phyloP scores from a whole-genome alignment of 768 basidiomycete species.

The Mycena rosella region DNA sequence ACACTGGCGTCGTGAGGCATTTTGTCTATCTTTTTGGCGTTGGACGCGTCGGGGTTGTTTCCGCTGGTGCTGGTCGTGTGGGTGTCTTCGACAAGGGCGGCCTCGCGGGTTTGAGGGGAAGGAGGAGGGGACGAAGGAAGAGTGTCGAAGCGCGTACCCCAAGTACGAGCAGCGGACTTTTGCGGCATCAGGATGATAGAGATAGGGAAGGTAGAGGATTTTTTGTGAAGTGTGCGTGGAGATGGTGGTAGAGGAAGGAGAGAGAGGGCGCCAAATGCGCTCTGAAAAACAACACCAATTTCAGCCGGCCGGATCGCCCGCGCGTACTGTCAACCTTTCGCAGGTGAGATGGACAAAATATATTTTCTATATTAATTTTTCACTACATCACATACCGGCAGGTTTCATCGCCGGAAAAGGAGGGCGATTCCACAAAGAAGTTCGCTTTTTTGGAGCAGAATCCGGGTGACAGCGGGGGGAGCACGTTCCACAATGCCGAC shows the following conservation, averaged over 20 bases:
- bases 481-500: constrained; percentile 63
- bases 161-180: constrained; percentile 60
- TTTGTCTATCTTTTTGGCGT: constrained; percentile 57
- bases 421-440: neutral
- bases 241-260: constrained; percentile 38
- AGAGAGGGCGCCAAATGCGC: constrained; percentile 27
- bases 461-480: constrained; percentile 41
- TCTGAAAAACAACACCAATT: constrained; percentile 14
- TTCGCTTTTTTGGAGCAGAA: neutral
- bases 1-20: constrained; percentile 83
- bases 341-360: neutral
- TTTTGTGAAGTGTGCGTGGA: constrained; percentile 35
- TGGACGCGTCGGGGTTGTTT: constrained; percentile 39
- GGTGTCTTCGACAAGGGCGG: constrained; percentile 35
- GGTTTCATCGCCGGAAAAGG: constrained; percentile 23
- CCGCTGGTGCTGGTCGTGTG: constrained; percentile 34
- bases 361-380: constrained; percentile 14
- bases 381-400: constrained; percentile 22
- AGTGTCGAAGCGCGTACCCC: constrained; percentile 82
- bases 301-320: constrained; percentile 12
- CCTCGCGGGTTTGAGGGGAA: constrained; percentile 42
- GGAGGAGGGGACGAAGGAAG: constrained; percentile 65
- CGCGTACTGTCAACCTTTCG: constrained; percentile 4
- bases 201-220: constrained; percentile 41
- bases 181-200: constrained; percentile 56